Conservation (phyloP, 495 filamentous ascomycete species). For the Parachaetomium inaequale region DNA sequence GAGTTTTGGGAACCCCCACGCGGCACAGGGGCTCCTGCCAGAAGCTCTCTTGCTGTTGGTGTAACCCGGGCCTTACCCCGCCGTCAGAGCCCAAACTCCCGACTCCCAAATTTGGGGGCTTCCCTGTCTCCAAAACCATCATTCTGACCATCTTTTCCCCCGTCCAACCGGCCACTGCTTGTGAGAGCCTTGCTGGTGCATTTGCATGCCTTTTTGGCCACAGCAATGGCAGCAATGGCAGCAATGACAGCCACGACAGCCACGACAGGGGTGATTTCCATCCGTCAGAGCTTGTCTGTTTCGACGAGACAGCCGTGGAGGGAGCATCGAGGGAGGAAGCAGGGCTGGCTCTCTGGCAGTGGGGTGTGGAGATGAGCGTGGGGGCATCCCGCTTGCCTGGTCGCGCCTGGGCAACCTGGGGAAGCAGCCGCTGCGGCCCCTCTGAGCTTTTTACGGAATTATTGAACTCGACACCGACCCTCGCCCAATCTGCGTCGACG, state of each 20-base stretch:
- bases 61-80: not conserved
- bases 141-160: not conserved
- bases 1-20: slow-evolving; percentile 20
- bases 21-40: slow-evolving; percentile 16
- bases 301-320: slow-evolving; percentile 13
- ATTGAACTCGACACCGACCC: slow-evolving; percentile 7
- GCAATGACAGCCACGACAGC: not conserved
- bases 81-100: not conserved
- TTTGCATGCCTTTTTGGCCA: not conserved
- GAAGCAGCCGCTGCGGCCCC: slow-evolving; percentile 21
- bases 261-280: not conserved
- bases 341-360: slow-evolving; percentile 2
- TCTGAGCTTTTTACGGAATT: slow-evolving; percentile 21
- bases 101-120: not conserved
- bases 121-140: not conserved
- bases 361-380: slow-evolving; percentile 31
- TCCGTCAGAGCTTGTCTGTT: slow-evolving; percentile 11
- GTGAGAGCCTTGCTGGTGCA: not conserved
- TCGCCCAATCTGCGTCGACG: not conserved
- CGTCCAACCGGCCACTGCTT: no score
- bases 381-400: slow-evolving; percentile 14
- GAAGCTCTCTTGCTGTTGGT: not conserved
- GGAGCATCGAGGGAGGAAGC: not conserved
- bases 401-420: slow-evolving; percentile 17
- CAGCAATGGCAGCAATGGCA: no score